Base-by-base conservation (phyloP, 768 basidiomycete species). In the Macrocybe gigantea region DNA sequence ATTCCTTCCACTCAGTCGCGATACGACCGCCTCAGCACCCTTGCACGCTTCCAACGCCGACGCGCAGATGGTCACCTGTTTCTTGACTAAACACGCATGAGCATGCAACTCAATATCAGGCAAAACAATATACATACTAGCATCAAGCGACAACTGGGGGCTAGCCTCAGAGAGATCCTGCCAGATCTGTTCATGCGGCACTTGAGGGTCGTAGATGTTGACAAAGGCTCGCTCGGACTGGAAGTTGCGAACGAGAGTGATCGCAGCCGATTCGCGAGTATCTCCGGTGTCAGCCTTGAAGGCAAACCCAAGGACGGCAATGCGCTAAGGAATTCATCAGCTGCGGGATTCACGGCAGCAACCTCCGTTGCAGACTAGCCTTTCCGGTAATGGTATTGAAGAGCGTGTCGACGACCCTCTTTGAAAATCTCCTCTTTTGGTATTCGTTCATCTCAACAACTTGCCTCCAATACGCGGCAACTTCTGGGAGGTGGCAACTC, bases 271-370 rank as follows among this genome's bases (percentile, higher is more conserved):
- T 72, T 98, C 96, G 65, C 96, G 93, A 35, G 96, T 99, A 65
- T 99, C 96, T 51, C 96, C 96, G 9, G 96, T 99, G 66, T 98
- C 94, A 38, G 96, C 95, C 75, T 97, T 97, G 84, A 97, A 97
- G 3, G 95, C 96, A 66, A 97, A 99, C 8, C 95, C 95, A 38
- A 99, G 83, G 40, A 99, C 89, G 38, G 96, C 91, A 59, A 99
- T 94, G 60, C 83, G 83, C 93, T 79, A 59, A 31, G 46, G 7
- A 41, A 22, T 15, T 45, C 7, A 49, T 45, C 12, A 41, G 42
- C 38, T 39, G 55, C 33, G 37, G 54, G 40, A 13, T 22, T 22
- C 3, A 38, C 9, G 32, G 33, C 14, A 11, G n/a, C 35, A 13
- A 33, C 35, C n/a, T 44, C n/a, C 5, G 7, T 7, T 9, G n/a